Base-by-base conservation (phyloP, 2,329 filamentous ascomycete genomes). In the Xylariaceae sp. region DNA sequence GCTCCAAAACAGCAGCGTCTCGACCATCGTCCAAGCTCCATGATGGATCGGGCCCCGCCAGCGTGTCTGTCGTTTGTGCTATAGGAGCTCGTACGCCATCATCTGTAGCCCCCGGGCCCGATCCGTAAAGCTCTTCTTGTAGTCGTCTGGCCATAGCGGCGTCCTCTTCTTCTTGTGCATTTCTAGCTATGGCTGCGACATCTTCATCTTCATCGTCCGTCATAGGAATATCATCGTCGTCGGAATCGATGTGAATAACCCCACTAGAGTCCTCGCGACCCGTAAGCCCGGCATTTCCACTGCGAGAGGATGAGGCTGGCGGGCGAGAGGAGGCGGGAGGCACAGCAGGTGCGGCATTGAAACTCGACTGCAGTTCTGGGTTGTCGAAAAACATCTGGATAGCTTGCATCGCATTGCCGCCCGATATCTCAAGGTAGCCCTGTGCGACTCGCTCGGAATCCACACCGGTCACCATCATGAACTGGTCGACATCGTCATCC, bases 351-450 rank as follows among this genome's bases (percentile, higher is more conserved):
- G 77, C 69, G 43, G 73, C 68, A 39, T 67, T 67, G 53, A 82
- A 71, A 52, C 73, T 74, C 36, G 74, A 74, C 61, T 80, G 84
- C 57, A 87, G 83, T 41, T 93, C 92, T 36, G 89, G 90, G 69
- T 89, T 94, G 68, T 95, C 91, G 72, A 91, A 97, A 75, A 86
- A 99, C 10, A 97, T 85, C 67, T 91, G 85, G 64, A 97, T 87
- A 21, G 94, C 94, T 67, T 93, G 88, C 72, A 91, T 86, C 45
- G 93, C 78, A 69, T 96, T 88, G 66, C 86, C 86, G 63, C 91
- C 88, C n/a, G 92, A 87, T 69, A 99, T 82, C 64, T 89, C 83
- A 41, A 97, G 82, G 72, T 95, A 96, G 63, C 89, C 88, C 57
- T 84, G 83, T 24, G 93, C 94, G 59, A 92, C 84, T 61, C 87